These are phyloP conservation scores for Pachysandra terminalis DNA, from an alignment of 164 flowering plant species.

Conservation along the genomic window DNA sequence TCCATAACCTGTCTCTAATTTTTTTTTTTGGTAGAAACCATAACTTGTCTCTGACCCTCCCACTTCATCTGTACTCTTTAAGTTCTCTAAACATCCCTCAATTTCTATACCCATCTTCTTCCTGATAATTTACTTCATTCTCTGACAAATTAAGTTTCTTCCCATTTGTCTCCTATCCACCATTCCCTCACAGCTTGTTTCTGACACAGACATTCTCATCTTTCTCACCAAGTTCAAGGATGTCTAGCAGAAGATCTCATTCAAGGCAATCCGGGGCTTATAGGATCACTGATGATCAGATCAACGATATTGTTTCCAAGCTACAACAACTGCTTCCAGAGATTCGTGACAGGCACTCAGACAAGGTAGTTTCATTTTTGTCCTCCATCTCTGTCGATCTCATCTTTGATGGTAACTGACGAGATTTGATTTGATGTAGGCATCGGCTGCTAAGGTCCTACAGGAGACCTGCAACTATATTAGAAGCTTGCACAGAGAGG, in stretches of 20 bases:
- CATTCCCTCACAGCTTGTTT: background rate
- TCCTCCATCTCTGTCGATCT: background rate
- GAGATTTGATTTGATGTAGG: conserved; percentile 33
- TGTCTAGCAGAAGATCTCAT: conserved; percentile 50
- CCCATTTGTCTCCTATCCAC: conserved; percentile 8
- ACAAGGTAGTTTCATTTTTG: conserved; percentile 32
- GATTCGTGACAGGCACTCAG: conserved; percentile 40
- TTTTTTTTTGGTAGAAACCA: no score
- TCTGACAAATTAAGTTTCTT: background rate
- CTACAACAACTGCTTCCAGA: conserved; percentile 60
- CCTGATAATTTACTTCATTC: background rate
- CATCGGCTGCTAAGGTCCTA: conserved; percentile 55
- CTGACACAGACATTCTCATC: conserved; percentile 3
- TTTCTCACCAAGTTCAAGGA: background rate
- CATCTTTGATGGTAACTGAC: no score
- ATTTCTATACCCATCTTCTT: conserved; percentile 1
- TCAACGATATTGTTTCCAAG: conserved; percentile 52
- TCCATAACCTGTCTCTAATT: conserved; percentile 3
- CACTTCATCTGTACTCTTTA: no score
- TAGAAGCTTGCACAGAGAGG: conserved; percentile 57
- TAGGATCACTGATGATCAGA: conserved; percentile 55
- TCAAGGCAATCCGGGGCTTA: conserved; percentile 39
- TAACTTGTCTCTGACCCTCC: conserved; percentile 2
- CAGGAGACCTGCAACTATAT: conserved; percentile 82
- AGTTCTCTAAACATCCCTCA: background rate